These are phyloP conservation scores for Colletotrichum gigasporum DNA, from an alignment of 2,329 filamentous ascomycete species.

Conservation along the genomic window DNA sequence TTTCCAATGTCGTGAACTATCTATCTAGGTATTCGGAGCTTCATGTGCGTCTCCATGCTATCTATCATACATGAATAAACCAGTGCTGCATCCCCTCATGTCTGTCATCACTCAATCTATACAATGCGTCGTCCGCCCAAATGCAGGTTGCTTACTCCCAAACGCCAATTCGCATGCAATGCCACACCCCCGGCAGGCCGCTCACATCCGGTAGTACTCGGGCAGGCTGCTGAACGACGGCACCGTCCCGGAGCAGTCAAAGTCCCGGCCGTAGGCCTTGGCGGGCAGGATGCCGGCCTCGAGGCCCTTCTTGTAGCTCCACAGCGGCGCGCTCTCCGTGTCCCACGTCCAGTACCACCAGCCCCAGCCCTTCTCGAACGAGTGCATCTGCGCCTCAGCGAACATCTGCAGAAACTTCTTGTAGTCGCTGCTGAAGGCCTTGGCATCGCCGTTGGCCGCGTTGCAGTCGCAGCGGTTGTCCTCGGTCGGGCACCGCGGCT, in stretches of 20 bases:
- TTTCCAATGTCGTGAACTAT: too few species aligned
- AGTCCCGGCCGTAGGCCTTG: conserved; percentile 76
- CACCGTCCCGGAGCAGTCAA: conserved; percentile 70
- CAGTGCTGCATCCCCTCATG: background rate
- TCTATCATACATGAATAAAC: conserved; percentile 13
- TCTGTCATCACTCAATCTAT: background rate
- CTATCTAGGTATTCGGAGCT: conserved; percentile 18
- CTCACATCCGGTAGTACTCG: conserved; percentile 55
- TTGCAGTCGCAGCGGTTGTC: conserved; percentile 76
- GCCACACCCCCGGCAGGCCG: background rate
- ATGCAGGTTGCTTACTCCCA: conserved; percentile 12
- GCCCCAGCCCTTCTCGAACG: conserved; percentile 91
- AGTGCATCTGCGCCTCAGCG: conserved; percentile 94
- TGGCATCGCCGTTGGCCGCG: conserved; percentile 77
- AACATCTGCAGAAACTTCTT: conserved; percentile 89
- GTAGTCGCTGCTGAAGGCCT: conserved; percentile 75
- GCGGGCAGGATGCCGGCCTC: conserved; percentile 81
- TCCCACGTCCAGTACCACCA: conserved; percentile 99
- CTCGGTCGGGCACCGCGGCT: conserved; percentile 77
- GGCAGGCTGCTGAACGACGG: conserved; percentile 63
- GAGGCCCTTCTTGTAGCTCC: conserved; percentile 89
- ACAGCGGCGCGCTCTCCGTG: conserved; percentile 86
- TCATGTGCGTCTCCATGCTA: conserved; percentile 12
- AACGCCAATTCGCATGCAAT: conserved; percentile 16
- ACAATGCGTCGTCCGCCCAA: background rate